A percentile compares a stretch with the other conserved stretches of the same genome.
These are phyloP conservation scores for Zygoascus flipseniorum DNA, from an alignment of 805 yeast genomes.

Conservation along the genomic window DNA sequence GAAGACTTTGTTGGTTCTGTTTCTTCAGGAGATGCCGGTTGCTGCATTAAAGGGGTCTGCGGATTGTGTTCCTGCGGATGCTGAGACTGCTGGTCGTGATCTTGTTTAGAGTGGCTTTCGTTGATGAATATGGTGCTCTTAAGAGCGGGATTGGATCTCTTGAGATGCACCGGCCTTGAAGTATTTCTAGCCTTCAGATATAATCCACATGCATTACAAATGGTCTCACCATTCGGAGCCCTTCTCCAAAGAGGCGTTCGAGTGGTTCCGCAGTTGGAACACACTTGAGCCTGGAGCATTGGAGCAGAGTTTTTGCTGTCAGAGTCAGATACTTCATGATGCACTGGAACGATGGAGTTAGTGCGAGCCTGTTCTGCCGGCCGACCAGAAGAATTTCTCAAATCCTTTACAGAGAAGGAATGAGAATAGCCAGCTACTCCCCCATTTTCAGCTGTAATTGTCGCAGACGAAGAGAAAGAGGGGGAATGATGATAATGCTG, in stretches of 20 bases:
- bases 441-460: not conserved
- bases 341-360: not conserved
- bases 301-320: not conserved
- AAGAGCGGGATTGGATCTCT: slow-evolving; percentile 17
- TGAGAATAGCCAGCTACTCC: not conserved
- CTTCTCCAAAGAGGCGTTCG: slow-evolving; percentile 95
- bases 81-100: slow-evolving; percentile 37
- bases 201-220: slow-evolving; percentile 95
- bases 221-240: slow-evolving; percentile 81
- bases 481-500: not conserved
- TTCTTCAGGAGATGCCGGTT: slow-evolving; percentile 13
- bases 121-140: not conserved
- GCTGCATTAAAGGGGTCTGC: slow-evolving; percentile 14
- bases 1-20: not conserved
- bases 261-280: slow-evolving; percentile 86
- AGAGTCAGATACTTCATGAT: not conserved
- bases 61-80: slow-evolving; percentile 12
- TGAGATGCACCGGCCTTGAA: slow-evolving; percentile 57
- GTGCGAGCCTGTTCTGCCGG: not conserved
- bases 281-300: slow-evolving; percentile 31
- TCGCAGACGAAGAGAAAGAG: not conserved
- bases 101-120: not conserved
- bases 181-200: slow-evolving; percentile 53
- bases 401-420: not conserved
- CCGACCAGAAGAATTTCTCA: not conserved